Evolutionary conservation across 129 eudicot species (phyloP).

Genomic region (Flaveria ramosissima): DNA sequence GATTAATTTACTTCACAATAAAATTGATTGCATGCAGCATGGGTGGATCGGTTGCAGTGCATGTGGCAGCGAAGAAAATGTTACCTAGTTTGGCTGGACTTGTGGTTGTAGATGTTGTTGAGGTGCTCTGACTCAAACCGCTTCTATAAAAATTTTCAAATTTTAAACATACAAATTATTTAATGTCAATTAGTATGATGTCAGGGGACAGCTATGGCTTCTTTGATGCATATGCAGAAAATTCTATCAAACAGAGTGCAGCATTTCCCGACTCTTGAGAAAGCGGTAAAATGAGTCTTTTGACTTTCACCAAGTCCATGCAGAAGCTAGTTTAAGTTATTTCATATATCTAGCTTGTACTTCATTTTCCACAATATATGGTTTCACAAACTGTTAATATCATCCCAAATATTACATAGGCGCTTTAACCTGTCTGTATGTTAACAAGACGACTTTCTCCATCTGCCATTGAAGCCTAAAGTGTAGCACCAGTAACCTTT

Average conservation of each 20-base stretch:
- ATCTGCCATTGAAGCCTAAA: not conserved
- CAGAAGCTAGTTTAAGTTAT: conserved; percentile 6
- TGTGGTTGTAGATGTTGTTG: conserved; percentile 98
- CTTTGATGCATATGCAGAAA: conserved; percentile 93
- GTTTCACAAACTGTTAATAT: not conserved
- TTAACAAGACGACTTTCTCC: not conserved
- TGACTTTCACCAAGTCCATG: conserved; percentile 3
- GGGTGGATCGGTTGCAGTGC: conserved; percentile 98
- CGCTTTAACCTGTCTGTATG: not conserved
- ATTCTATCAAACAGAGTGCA: conserved; percentile 79
- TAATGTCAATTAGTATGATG: not conserved
- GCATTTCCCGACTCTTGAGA: conserved; percentile 71
- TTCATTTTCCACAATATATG: conserved; percentile 6
- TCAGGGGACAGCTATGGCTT: conserved; percentile 99
- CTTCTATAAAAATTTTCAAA: not conserved
- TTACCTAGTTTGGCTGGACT: conserved; percentile 82
- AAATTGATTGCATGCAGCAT: conserved; percentile 50
- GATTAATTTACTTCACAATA: conserved; percentile 9
- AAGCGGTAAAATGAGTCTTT: conserved; percentile 63
- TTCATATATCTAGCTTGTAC: conserved; percentile 18
- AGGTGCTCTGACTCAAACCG: conserved; percentile 50
- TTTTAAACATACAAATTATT: conserved; percentile 12
- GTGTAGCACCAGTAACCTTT: not conserved
- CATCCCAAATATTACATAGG: not conserved
- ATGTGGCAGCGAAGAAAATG: conserved; percentile 88